A percentile compares a stretch with the other conserved stretches of the same genome.
Conservation (phyloP, 495 filamentous ascomycete species). For the Neurospora terricola region DNA sequence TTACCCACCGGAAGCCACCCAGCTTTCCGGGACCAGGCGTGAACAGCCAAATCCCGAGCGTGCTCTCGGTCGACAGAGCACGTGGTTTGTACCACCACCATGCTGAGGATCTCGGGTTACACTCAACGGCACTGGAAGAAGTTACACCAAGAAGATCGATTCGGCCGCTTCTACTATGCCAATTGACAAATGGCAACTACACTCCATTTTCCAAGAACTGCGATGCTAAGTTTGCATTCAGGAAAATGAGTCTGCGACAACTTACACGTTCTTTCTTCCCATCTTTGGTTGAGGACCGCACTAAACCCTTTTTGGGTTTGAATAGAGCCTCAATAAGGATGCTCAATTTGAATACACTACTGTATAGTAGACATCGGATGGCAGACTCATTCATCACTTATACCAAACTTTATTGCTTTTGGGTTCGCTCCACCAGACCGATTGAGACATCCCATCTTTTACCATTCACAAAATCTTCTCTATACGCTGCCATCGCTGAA, state of each 20-base stretch:
- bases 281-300: neutral
- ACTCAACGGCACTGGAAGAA: neutral
- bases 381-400: neutral
- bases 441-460: neutral
- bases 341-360: neutral
- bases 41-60: neutral
- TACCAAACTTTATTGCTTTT: neutral
- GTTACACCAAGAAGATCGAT: neutral
- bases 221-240: neutral
- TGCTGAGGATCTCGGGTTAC: neutral
- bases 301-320: conserved; percentile 19
- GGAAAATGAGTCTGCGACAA: neutral
- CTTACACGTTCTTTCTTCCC: neutral
- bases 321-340: conserved; percentile 26
- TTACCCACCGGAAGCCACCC: neutral
- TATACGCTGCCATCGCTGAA: neutral
- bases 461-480: neutral
- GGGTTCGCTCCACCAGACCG: neutral
- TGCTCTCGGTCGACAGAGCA: neutral
- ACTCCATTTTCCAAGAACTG: neutral
- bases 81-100: neutral
- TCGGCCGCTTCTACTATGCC: neutral
- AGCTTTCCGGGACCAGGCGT: neutral
- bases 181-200: neutral
- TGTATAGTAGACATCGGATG: neutral